Conservation (phyloP, 1,139 yeast species). For the Lipomyces yarrowii region DNA sequence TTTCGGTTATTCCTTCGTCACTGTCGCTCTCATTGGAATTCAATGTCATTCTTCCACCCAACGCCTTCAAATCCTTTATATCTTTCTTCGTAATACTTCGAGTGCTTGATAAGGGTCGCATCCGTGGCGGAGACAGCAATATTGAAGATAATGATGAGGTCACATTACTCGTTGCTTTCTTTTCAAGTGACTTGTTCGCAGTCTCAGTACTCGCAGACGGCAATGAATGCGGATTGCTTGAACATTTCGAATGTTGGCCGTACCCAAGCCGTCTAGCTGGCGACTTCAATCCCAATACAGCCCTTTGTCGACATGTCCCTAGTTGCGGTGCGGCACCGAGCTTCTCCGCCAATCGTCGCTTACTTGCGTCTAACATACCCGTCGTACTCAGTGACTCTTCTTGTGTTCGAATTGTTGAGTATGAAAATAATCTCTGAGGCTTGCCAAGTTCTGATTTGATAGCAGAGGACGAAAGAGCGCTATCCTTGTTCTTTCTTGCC, state of each 20-base stretch:
- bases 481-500: constrained; percentile 7
- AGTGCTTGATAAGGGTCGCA: constrained; percentile 8
- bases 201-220: background rate
- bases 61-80: background rate
- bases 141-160: background rate
- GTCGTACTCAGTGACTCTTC: background rate
- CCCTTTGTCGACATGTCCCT: background rate
- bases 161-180: background rate
- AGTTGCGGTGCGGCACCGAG: background rate
- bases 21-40: background rate
- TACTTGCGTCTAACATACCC: background rate
- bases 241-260: constrained; percentile 1
- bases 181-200: background rate
- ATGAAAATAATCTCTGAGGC: constrained; percentile 20
- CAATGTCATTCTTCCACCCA: background rate
- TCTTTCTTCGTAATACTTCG: background rate
- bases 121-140: constrained; percentile 13
- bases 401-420: background rate
- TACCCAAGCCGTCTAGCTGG: constrained; percentile 21
- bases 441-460: constrained; percentile 20
- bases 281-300: constrained; percentile 17
- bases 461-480: constrained; percentile 9
- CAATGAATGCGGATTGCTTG: constrained; percentile 4
- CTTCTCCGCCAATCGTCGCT: constrained; percentile 1
- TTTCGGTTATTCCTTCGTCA: background rate